Base-by-base conservation (phyloP, 2,329 filamentous ascomycete species). In the Monosporascus sp. region DNA sequence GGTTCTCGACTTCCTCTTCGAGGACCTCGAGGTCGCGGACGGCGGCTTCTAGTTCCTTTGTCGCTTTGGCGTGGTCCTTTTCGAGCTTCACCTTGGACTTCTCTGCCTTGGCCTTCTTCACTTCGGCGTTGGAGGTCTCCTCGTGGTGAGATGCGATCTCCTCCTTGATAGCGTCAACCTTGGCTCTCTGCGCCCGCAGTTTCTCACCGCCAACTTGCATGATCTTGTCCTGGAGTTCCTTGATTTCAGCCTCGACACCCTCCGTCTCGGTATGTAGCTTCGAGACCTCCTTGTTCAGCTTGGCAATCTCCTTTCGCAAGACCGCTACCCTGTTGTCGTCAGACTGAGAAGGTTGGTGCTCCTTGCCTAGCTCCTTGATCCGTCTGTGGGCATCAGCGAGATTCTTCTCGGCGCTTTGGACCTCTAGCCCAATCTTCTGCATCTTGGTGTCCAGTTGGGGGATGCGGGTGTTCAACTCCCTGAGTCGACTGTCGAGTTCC, bases 131-230 rank as follows among this genome's bases (percentile, higher is more conserved):
- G 4, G 91, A 95, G 38, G 90, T 85, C 57, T 90, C 86, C 59
- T 97, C 93, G 50, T 83, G 86, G 55, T 95, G 80, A 14, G 86
- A 83, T 48, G 87, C 78, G 52, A 97, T 91, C 67, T 96, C 87
- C 63, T 91, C 88, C 68, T 95, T 96, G 58, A 95, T 76, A 7
- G 86, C 82, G 67, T 97, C 93, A 36, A 99, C 91, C 76, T 89
- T 95, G 56, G 90, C 86, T 62, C 94, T 92, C 68, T 99, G 93
- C 18, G 87, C 83, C 52, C 94, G 87, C 18, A 99, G 83, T 72
- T 90, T 91, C 65, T 97, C 91, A 72, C 94, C 94, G 66, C 94
- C 94, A 58, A 96, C 87, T 71, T 97, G 88, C 94, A 99, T 97
- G 65, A 99, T 99, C 77, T 92, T 96, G 78, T 94, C 87, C 68